A percentile compares a stretch with the other conserved stretches of the same genome.
Conservation (phyloP, 2,329 filamentous ascomycete species). For the Penicillium sp. region DNA sequence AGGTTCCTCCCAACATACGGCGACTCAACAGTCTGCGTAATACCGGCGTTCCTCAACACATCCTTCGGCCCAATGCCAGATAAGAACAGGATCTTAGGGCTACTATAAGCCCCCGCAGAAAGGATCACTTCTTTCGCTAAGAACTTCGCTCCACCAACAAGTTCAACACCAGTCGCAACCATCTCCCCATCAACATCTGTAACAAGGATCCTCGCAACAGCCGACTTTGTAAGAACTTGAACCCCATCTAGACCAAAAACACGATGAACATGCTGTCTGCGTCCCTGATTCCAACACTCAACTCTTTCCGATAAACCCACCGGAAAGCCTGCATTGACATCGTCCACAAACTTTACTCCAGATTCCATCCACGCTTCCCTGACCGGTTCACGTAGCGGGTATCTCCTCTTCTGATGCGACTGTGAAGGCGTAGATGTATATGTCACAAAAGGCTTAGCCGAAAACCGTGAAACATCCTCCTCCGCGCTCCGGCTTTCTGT, state of each 20-base stretch:
- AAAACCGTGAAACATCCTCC: background rate
- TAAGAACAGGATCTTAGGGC: background rate
- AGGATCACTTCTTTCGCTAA: slow-evolving; percentile 1
- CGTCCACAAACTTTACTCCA: background rate
- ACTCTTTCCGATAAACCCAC: background rate
- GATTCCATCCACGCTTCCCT: background rate
- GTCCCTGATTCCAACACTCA: background rate
- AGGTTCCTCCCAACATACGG: background rate
- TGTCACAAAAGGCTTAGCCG: background rate
- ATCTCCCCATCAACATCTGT: too few relatives aligned
- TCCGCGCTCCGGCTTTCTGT: background rate
- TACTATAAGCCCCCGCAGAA: background rate
- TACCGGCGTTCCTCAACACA: background rate
- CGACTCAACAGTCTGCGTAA: background rate
- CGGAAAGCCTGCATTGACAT: background rate
- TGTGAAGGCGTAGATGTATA: background rate
- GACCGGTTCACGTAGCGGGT: background rate
- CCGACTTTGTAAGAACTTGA: background rate
- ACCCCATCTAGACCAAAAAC: background rate
- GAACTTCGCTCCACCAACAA: background rate
- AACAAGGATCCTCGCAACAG: background rate
- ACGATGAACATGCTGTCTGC: background rate
- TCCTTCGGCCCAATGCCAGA: background rate
- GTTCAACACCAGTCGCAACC: background rate
- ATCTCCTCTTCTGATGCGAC: background rate